Conservation (phyloP, 345 rosid genomes). For the Camelina neglecta region DNA sequence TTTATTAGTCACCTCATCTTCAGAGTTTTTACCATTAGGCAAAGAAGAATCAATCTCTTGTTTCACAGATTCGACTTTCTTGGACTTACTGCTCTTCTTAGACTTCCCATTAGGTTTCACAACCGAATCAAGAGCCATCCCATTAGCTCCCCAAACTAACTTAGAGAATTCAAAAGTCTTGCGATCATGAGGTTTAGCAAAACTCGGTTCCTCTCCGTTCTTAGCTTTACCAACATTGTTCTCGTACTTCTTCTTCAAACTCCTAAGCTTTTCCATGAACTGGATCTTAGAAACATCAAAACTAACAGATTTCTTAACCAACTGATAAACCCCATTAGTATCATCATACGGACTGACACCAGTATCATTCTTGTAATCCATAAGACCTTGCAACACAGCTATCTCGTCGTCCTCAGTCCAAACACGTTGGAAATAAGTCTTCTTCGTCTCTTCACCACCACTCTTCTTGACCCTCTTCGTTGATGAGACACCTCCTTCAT, state of each 20-base stretch:
- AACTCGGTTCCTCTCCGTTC: slow-evolving; percentile 38
- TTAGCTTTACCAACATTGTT: slow-evolving; percentile 41
- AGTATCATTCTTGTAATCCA: slow-evolving; percentile 40
- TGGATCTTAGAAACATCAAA: slow-evolving; percentile 46
- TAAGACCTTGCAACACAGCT: slow-evolving; percentile 43
- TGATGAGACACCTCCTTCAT: neutral
- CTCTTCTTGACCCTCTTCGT: slow-evolving; percentile 39
- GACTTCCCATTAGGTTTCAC: slow-evolving; percentile 32
- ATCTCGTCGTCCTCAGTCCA: slow-evolving; percentile 60
- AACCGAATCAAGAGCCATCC: slow-evolving; percentile 27
- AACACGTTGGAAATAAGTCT: slow-evolving; percentile 35
- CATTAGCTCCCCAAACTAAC: slow-evolving; percentile 48
- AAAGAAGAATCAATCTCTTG: slow-evolving; percentile 25
- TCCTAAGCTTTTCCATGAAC: slow-evolving; percentile 49
- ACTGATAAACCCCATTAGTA: slow-evolving; percentile 40
- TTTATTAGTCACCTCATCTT: neutral
- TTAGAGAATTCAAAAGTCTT: slow-evolving; percentile 47
- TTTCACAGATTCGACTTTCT: slow-evolving; percentile 30
- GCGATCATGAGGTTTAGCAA: slow-evolving; percentile 47
- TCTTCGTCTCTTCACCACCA: slow-evolving; percentile 36
- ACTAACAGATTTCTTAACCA: slow-evolving; percentile 45
- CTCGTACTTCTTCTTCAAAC: slow-evolving; percentile 50
- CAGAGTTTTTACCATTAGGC: slow-evolving; percentile 7
- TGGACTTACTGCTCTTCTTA: slow-evolving; percentile 30
- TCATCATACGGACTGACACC: slow-evolving; percentile 45